phyloP scores from a whole-genome alignment of 805 yeast species.

The Nakazawaea populi region DNA sequence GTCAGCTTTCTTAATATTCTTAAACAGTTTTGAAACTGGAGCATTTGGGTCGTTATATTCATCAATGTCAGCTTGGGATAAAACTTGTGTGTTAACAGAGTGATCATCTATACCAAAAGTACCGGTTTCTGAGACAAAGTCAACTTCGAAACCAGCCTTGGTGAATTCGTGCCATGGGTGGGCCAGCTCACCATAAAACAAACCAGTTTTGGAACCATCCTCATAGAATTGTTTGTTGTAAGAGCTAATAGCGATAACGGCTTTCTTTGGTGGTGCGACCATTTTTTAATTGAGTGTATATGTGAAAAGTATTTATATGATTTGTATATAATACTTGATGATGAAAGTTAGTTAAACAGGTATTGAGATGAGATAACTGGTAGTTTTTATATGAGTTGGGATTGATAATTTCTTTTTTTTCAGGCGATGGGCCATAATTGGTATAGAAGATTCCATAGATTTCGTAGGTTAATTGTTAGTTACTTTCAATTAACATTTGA shows the following conservation, averaged over 20 bases:
- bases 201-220: constrained; percentile 58
- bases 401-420: neutral
- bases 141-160: constrained; percentile 45
- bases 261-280: constrained; percentile 23
- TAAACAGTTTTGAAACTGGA: constrained; percentile 32
- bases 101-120: constrained; percentile 52
- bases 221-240: constrained; percentile 42
- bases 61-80: constrained; percentile 38
- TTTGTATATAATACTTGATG: neutral
- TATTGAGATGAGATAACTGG: neutral
- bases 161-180: constrained; percentile 50
- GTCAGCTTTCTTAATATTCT: constrained; percentile 37
- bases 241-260: constrained; percentile 37
- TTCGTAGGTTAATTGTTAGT: too few relatives aligned
- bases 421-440: neutral
- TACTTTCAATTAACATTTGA: neutral
- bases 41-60: constrained; percentile 25
- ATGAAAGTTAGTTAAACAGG: neutral
- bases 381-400: neutral
- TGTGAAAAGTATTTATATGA: neutral
- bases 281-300: neutral
- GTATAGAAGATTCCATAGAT: too few relatives aligned
- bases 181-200: constrained; percentile 50
- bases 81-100: constrained; percentile 35
- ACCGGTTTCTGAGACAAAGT: constrained; percentile 56